Evolutionary conservation across 805 yeast genomes (phyloP), one percentile per base, ranked within the genome.

Genomic region (Yamadazyma laniorum): DNA sequence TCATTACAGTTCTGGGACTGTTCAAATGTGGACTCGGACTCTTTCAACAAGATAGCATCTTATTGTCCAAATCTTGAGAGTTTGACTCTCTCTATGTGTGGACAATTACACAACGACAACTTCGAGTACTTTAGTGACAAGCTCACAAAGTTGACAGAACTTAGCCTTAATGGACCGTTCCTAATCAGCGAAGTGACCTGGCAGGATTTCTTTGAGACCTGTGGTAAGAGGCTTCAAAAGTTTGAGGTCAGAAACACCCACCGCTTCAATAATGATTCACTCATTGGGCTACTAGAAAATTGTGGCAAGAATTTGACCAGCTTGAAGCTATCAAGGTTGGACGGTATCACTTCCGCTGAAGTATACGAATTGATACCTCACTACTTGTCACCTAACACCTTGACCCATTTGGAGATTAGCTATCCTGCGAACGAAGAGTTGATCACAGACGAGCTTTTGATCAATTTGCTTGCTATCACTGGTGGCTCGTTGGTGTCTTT

Each of bases 1-100:
- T 57, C 63, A 3, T 61, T 93, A 19, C 85, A 85, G 45, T 79
- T 93, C 45, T 87, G 95, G 89, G 99, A 93, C 61, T 93, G 99
- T 58, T 88, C 96, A 0, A 80, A 79, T 34, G 70, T 93, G 13
- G 76, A 79, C 17, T 71, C 74, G 28, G 82, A 76, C 43, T 75
- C 93, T 0, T 72, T 82, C 44, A 74, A 76, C 49, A 71, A 79
- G 46, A 77, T 93, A 26, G 89, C 90, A 0, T 70, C 95, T 0
- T 83, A 65, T 55, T 86, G 96, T 49, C 96, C 96, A 0, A 70
- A 81, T 18, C 44, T 93, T 3, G 80, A 75, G 47, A 58, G 69
- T 1, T 57, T 93, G 30, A 82, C 82, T 0, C 64, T 93, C 31
- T 79, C 80, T 42, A 91, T 90, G 97, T 91, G 98, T 67, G 99